Evolutionary conservation across 2,329 filamentous ascomycete species (phyloP), one percentile per base, ranked within the genome.

Genomic region (Xylaria sp.): DNA sequence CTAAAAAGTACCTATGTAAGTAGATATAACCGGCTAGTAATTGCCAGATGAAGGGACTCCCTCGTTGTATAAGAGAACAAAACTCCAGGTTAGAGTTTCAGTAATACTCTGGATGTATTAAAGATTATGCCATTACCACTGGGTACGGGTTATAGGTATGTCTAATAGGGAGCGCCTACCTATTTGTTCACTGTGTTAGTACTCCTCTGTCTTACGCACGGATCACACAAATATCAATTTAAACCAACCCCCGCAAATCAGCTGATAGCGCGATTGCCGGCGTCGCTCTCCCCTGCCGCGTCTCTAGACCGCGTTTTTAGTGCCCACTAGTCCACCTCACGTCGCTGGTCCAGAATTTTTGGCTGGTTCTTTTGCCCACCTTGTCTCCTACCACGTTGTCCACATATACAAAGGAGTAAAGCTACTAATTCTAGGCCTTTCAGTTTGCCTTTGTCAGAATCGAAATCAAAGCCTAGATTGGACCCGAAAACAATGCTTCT

Each of bases 201-300:
- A 28, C 28, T 28, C 34, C 2, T 37, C 34, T 37, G 44, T 10
- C 20, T 18, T 9, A 25, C 41, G 23, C 60, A 60, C 50, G 44
- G 34, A 25, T 44, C 63, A 60, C 12, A 6, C 23, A 39, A 15
- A 39, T 55, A 41, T 67, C 54, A 63, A 70, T 70, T 69, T 50
- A 68, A 25, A 56, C 63, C 64, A 34, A 57, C 64, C 70, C 68
- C 72, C 41, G 64, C 69, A 71, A 61, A 66, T 77, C 75, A 77
- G 72, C 73, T 77, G 75, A 77, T 72, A 76, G 70, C 75, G 75
- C 81, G 63, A 61, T 48, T 20, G 39, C 41, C 62, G 13, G n/a
- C 28, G 44, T 66, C 34, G 34, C 18, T 66, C 79, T 68, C 56
- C 52, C 46, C 51, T 63, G 46, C 68, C 75, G 74, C 71, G 75